Base-by-base conservation (phyloP, 805 yeast species). In the Kazachstania kunashirensis region DNA sequence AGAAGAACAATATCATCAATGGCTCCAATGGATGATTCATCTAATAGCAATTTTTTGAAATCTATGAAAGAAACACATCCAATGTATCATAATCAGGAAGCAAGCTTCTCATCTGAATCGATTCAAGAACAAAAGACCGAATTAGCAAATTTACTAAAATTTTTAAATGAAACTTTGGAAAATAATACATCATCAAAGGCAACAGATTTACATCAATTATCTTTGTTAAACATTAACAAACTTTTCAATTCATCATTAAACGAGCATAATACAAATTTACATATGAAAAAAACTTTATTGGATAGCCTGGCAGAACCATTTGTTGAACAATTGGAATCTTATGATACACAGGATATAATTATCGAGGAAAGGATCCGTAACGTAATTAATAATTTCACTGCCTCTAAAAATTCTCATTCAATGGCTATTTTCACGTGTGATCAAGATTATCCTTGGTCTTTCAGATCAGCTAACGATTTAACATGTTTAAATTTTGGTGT, bases 401-500 rank as follows among this genome's bases (percentile, higher is more conserved):
- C 84, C 0, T 77, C 80, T 2, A 84, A 81, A 47, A 78, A 77
- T 40, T 62, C 79, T 0, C 63, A 72, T 2, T 86, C 86, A 6
- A 89, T 84, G 52, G 89, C 95, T 0, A 77, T 86, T 6, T 78
- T 86, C 56, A 84, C 95, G 0, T 82, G 89, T 33, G 77, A 74
- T 3, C 61, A 70, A n/a, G 73, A 70, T 9, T 68, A 71, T 29
- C 96, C 96, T 0, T 86, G 88, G 85, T 59, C 65, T 12, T 69
- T 86, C 33, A 74, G 73, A 49, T 85, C 92, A 9, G 84, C 92
- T 12, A 86, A 88, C 53, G 96, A 88, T 57, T 64, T 85, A 44
- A 94, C 95, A 0, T 82, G 94, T 50, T 65, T 84, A 41, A 76
- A 82, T 64, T 82, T 86, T 59, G 95, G 95, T 12, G 74, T 82